Evolutionary conservation across 306 rosid genomes (phyloP).

Genomic region (Cucumis melo): DNA sequence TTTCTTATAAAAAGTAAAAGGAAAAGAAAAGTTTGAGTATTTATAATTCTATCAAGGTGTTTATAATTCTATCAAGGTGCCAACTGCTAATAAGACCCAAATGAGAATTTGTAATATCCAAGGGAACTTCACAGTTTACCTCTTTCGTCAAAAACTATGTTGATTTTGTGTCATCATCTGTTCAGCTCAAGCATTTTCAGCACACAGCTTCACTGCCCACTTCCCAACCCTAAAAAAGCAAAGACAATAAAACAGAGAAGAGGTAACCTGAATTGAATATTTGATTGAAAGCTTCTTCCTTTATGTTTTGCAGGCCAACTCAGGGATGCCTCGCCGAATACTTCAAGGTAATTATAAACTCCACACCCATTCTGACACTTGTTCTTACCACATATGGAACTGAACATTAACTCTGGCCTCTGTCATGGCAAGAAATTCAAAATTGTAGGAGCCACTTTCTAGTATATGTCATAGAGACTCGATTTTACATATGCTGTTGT

Average conservation of each 20-base stretch:
- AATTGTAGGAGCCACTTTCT: neutral
- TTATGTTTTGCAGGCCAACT: neutral
- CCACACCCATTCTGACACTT: neutral
- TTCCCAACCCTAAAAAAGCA: neutral
- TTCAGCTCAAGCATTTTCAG: neutral
- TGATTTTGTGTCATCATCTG: neutral
- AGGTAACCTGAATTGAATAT: neutral
- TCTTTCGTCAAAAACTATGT: slow-evolving; percentile 2
- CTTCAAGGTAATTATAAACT: slow-evolving; percentile 25
- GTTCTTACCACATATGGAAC: neutral
- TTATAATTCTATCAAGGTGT: neutral
- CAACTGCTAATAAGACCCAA: neutral
- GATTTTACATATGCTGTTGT: neutral
- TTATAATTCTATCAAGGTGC: neutral
- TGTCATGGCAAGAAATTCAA: neutral
- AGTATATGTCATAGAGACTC: neutral
- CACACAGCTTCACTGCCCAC: neutral
- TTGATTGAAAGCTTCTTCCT: neutral
- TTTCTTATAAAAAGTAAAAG: no score
- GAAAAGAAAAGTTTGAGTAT: neutral
- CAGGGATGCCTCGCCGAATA: slow-evolving; percentile 30
- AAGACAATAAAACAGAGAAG: neutral
- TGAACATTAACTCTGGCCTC: neutral
- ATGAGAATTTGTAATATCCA: slow-evolving; percentile 1
- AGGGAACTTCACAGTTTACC: neutral